These are phyloP conservation scores for Grifola frondosa DNA, from an alignment of 1,284 basidiomycete genomes.

Conservation along the genomic window DNA sequence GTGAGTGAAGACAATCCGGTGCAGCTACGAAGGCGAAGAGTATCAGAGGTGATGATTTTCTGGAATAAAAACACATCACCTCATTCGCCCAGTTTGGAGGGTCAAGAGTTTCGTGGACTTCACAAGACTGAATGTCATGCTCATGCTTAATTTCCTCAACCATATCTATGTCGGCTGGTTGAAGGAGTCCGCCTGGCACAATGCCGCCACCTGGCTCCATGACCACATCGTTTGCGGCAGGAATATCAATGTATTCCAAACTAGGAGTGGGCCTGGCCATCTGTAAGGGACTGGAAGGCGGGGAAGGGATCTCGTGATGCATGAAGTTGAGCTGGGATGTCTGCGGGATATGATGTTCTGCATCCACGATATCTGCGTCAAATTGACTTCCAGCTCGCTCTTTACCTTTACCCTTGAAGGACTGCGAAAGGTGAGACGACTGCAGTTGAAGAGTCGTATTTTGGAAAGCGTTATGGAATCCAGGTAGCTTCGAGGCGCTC, in stretches of 20 bases:
- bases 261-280: too few species aligned
- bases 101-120: slow-evolving; percentile 21
- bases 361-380: too few species aligned
- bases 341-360: not conserved
- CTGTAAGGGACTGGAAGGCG: too few species aligned
- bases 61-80: slow-evolving; percentile 36
- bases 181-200: not conserved
- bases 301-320: too few species aligned
- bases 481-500: slow-evolving; percentile 22
- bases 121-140: slow-evolving; percentile 9
- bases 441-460: slow-evolving; percentile 19
- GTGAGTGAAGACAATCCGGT: slow-evolving; percentile 59
- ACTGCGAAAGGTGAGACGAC: slow-evolving; percentile 12
- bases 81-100: slow-evolving; percentile 46
- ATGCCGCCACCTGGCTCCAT: too few species aligned
- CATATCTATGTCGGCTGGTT: slow-evolving; percentile 22
- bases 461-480: slow-evolving; percentile 38
- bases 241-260: too few species aligned
- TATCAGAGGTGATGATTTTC: not conserved
- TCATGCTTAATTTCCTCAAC: slow-evolving; percentile 25
- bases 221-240: too few species aligned
- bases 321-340: slow-evolving; percentile 11
- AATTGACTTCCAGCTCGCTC: too few species aligned
- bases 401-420: slow-evolving; percentile 25
- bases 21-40: slow-evolving; percentile 43